These are phyloP conservation scores for Lachnellula subtilissima DNA, from an alignment of 2,329 filamentous ascomycete species.

Conservation along the genomic window DNA sequence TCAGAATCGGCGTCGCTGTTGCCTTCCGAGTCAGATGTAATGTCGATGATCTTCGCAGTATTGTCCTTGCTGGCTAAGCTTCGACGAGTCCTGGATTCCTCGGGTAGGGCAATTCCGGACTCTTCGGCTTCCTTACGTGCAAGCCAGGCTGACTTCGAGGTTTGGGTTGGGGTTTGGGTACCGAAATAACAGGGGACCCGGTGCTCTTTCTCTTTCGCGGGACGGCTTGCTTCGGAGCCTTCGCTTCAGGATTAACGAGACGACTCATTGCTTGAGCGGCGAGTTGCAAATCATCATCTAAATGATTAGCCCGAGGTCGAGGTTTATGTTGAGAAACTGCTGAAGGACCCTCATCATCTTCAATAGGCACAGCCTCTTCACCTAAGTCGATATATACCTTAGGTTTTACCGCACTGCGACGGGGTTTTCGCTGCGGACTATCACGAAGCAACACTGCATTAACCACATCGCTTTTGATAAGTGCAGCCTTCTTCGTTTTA, in stretches of 20 bases:
- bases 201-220: constrained; percentile 12
- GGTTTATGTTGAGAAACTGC: not conserved
- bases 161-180: constrained; percentile 15
- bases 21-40: constrained; percentile 7
- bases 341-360: constrained; percentile 21
- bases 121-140: constrained; percentile 23
- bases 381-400: constrained; percentile 23
- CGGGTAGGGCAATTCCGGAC: constrained; percentile 2
- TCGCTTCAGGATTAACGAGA: constrained; percentile 11
- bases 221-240: constrained; percentile 2
- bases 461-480: not conserved
- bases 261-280: constrained; percentile 20
- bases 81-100: not conserved
- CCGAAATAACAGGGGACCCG: constrained; percentile 1
- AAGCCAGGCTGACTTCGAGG: constrained; percentile 26
- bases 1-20: constrained; percentile 14
- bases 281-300: constrained; percentile 16
- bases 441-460: not conserved
- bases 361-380: constrained; percentile 21
- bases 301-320: not conserved
- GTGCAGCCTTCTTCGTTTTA: constrained; percentile 10
- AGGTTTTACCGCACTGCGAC: constrained; percentile 16
- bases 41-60: not conserved
- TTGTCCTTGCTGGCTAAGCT: not conserved
- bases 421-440: constrained; percentile 17